Evolutionary conservation across 257 asterid species (phyloP), one percentile per base, ranked within the genome.

Genomic region (Plantago ovata): DNA sequence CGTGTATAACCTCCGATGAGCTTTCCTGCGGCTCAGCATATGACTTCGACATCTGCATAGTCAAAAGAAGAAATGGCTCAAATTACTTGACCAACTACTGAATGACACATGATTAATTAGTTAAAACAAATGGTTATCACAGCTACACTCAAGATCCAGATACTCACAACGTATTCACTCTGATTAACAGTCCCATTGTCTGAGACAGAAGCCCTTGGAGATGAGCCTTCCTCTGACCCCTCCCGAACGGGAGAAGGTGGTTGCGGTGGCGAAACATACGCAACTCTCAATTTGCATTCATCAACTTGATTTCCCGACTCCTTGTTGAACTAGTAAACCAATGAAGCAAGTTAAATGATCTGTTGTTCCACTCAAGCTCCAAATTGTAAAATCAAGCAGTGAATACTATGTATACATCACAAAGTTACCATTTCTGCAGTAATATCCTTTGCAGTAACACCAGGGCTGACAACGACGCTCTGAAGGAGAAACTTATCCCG

Each of bases 401-500:
- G 60, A 45, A 48, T 22, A 52, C 45, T 60, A 7, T 12, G 62
- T 3, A 5, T 42, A 19, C 28, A 39, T 49, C 53, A 43, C 13
- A 63, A 65, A 58, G n/a, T 63, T 77, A 92, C 98, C 96, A 85
- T 71, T 67, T 85, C 93, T 14, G 96, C 75, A 18, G 95, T 77
- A 4, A 92, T 66, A 76, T 88, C 98, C 81, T 88, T 88, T 9
- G 84, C 73, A 15, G 75, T 57, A 48, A 72, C 67, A 72, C 94
- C 86, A 13, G 86, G 74, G 62, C 61, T 70, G 36, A 78, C 84
- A 46, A 79, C 79, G 14, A 69, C 96, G 45, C 94, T 62, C 70
- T 92, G 98, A 48, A 92, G 95, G 41, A 92, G 88, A 79, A 92
- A 92, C 69, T 92, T 92, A 63, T 92, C 98, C 88, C 82, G 85